Percentiles rank a stretch among this genome's conserved stretches.
Evolutionary conservation across 495 filamentous ascomycete species (phyloP).

Genomic region (Trypethelium eluteriae): DNA sequence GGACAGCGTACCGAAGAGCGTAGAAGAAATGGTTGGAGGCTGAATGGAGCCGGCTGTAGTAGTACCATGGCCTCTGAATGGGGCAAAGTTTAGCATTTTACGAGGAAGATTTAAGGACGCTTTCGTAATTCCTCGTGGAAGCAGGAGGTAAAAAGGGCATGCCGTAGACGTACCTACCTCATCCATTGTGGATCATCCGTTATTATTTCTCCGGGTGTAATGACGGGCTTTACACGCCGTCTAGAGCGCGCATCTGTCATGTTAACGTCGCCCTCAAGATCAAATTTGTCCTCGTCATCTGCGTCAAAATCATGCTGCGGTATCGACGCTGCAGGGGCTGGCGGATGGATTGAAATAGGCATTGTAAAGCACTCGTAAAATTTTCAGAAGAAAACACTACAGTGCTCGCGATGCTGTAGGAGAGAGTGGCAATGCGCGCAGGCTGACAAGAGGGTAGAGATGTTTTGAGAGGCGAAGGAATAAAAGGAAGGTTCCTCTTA

Average conservation of each 20-base stretch:
- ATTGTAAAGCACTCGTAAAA: constrained; percentile 39
- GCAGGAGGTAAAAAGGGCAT: background rate
- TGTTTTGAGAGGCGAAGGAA: too few relatives aligned
- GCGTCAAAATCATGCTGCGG: constrained; percentile 32
- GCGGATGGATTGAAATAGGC: constrained; percentile 74
- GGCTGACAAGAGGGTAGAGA: too few relatives aligned
- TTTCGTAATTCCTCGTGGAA: background rate
- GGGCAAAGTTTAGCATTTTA: constrained; percentile 10
- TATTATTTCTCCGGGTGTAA: constrained; percentile 84
- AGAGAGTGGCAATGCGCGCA: too few relatives aligned
- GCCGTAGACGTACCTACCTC: constrained; percentile 20
- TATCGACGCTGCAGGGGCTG: constrained; percentile 38
- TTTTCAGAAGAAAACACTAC: too few relatives aligned
- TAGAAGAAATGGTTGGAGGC: constrained; percentile 62
- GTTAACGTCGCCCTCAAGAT: constrained; percentile 41
- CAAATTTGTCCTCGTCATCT: constrained; percentile 48
- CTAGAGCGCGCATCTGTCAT: constrained; percentile 39
- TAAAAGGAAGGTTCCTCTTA: too few relatives aligned
- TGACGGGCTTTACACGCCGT: constrained; percentile 45
- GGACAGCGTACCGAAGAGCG: constrained; percentile 75
- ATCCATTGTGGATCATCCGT: constrained; percentile 96
- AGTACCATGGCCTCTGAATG: constrained; percentile 62
- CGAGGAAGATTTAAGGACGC: too few relatives aligned
- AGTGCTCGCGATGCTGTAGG: too few relatives aligned
- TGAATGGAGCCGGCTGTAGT: constrained; percentile 49